Percentiles rank a stretch among this genome's conserved stretches.
Evolutionary conservation across 306 rosid species (phyloP).

Genomic region (Ceratonia siliqua): DNA sequence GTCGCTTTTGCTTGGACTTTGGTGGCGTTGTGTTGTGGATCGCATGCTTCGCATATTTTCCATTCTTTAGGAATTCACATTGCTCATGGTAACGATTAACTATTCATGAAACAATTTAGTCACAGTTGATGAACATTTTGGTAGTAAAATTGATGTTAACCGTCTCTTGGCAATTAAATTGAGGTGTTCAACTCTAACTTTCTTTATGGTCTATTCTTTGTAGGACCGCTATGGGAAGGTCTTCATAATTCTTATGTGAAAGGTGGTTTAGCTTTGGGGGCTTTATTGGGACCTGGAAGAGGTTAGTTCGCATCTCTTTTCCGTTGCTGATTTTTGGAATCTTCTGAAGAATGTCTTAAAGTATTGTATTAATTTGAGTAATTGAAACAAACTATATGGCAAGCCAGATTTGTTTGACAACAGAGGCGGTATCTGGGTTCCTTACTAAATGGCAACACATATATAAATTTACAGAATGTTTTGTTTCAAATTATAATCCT

Average conservation of each 20-base stretch:
- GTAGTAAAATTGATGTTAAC: background rate
- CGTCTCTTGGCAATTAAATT: background rate
- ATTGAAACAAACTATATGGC: background rate
- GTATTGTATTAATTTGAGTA: slow-evolving; percentile 1
- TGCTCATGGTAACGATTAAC: slow-evolving; percentile 63
- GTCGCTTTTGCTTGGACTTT: slow-evolving; percentile 93
- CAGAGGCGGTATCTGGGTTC: background rate
- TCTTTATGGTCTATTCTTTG: slow-evolving; percentile 9
- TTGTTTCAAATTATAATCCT: slow-evolving; percentile 8
- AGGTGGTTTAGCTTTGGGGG: slow-evolving; percentile 80
- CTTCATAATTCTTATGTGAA: slow-evolving; percentile 89
- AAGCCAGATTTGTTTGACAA: background rate
- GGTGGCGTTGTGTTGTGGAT: slow-evolving; percentile 92
- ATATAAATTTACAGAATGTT: background rate
- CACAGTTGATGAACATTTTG: background rate
- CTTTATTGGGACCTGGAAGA: slow-evolving; percentile 94
- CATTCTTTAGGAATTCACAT: slow-evolving; percentile 87
- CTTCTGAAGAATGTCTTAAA: slow-evolving; percentile 17
- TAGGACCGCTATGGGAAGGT: slow-evolving; percentile 62
- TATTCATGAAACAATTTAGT: background rate
- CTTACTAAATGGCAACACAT: background rate
- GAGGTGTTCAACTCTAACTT: slow-evolving; percentile 7
- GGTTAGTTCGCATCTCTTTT: slow-evolving; percentile 55
- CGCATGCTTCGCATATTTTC: slow-evolving; percentile 86
- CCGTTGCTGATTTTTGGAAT: slow-evolving; percentile 12